Base-by-base conservation (phyloP, 2,329 filamentous ascomycete species). In the Fusarium verticillioides region DNA sequence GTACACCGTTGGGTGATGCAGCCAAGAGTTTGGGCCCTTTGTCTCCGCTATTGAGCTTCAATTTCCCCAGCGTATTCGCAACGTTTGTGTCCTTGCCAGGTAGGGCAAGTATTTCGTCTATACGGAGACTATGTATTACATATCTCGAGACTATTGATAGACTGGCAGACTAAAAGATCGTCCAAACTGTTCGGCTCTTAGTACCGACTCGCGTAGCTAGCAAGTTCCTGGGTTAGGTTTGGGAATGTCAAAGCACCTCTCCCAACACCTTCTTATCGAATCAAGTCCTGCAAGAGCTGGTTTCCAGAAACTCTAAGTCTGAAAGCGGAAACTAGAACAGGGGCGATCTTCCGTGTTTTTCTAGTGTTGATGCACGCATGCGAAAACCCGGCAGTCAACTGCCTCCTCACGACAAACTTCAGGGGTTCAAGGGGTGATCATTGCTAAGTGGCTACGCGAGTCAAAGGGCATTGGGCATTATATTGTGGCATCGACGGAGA, bases 121-220 rank as follows among this genome's bases (percentile, higher is more conserved):
- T 10, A 52, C 21, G 18, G 34, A 19, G 47, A 39, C 26, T 23
- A 23, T 23, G 23, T 16, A 39, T 28, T 43, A 26, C 52, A 34
- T 42, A 50, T 50, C 43, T 18, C 18, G 32, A 59, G 30, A 61
- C 58, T 57, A 61, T 43, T 36, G 37, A 21, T 28, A 42, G 19
- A 43, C 26, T 26, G 23, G 21, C n/a, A 61, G 19, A 21, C 47
- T 61, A 61, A 30, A 34, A 28, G 37, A 36, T 61, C 37, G 19
- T 16, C 58, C n/a, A 61, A 61, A n/a, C 32, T 37, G 11, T 47
- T 39, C 34, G 60, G 60, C 32, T 40, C 42, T 13, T 60, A n/a
- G 34, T 60, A 54, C 26, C 54, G 32, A 32, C 42, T 49, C 42
- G 54, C 60, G 36, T 68, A 62, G 30, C 42, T 53, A 54, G 47